phyloP scores from a whole-genome alignment of 805 yeast genomes.

The Lipomyces mesembrius region DNA sequence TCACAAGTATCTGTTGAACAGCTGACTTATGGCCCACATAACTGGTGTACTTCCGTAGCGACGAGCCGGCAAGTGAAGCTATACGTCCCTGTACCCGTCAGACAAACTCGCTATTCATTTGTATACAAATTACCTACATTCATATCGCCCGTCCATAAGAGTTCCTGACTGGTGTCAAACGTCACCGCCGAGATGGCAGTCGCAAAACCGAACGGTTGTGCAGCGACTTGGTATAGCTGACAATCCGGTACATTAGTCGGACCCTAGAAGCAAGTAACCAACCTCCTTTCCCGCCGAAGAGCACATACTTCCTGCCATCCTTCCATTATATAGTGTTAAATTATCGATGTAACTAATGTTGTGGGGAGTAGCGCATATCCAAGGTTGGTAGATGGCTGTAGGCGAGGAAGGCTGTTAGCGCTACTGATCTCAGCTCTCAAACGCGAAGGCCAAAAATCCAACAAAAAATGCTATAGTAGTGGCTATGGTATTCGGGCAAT shows the following conservation, averaged over 20 bases:
- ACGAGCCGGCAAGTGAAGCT: slow-evolving; percentile 52
- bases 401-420: background rate
- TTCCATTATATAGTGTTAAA: slow-evolving; percentile 23
- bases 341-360: background rate
- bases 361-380: background rate
- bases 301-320: slow-evolving; percentile 36
- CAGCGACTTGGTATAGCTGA: slow-evolving; percentile 24
- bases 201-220: slow-evolving; percentile 25
- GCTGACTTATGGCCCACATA: slow-evolving; percentile 58
- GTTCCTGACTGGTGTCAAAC: slow-evolving; percentile 75
- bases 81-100: slow-evolving; percentile 46
- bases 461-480: background rate
- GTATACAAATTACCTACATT: slow-evolving; percentile 50
- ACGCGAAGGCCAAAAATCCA: background rate
- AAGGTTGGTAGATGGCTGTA: background rate
- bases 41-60: slow-evolving; percentile 61
- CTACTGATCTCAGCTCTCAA: background rate
- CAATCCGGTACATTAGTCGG: background rate
- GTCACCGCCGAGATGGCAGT: slow-evolving; percentile 43
- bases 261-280: background rate
- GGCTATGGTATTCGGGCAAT: background rate
- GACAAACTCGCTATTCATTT: background rate
- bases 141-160: slow-evolving; percentile 84
- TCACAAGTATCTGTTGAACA: slow-evolving; percentile 58
- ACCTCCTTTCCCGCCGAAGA: too few species aligned